phyloP scores from a whole-genome alignment of 2,329 filamentous ascomycete genomes.

The Pyricularia grisea region DNA sequence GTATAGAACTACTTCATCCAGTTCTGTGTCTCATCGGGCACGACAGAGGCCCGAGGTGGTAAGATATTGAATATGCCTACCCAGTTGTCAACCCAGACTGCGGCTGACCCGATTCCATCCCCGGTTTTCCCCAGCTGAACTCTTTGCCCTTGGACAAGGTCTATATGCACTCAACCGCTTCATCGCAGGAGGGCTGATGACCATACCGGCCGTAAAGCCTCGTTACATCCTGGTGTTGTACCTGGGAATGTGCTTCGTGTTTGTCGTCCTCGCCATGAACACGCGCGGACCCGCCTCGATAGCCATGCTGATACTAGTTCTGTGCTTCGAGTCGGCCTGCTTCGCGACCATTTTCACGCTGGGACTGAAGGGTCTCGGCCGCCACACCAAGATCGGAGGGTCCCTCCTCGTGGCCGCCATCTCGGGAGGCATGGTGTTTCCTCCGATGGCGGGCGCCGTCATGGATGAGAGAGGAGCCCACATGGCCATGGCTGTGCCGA shows the following conservation, averaged over 20 bases:
- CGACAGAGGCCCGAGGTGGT: constrained; percentile 11
- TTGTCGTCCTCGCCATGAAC: constrained; percentile 42
- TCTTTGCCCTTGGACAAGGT: constrained; percentile 49
- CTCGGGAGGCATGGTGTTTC: constrained; percentile 44
- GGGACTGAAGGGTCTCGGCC: constrained; percentile 45
- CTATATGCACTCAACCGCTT: constrained; percentile 52
- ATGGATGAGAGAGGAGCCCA: constrained; percentile 16
- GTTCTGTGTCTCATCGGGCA: constrained; percentile 25
- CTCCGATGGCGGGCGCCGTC: constrained; percentile 38
- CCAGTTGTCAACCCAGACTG: neutral
- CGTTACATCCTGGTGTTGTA: constrained; percentile 44
- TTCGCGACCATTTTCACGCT: constrained; percentile 52
- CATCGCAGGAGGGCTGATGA: constrained; percentile 44
- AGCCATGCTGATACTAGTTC: constrained; percentile 42
- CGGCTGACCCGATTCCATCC: constrained; percentile 1
- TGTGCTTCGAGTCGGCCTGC: constrained; percentile 49
- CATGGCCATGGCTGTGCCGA: constrained; percentile 18
- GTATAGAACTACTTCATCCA: constrained; percentile 43
- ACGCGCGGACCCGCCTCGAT: constrained; percentile 41
- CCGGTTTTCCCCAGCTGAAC: constrained; percentile 30
- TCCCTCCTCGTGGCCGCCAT: constrained; percentile 46
- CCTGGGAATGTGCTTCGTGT: constrained; percentile 42
- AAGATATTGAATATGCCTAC: constrained; percentile 1
- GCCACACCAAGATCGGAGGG: constrained; percentile 44
- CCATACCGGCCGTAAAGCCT: constrained; percentile 37